These are phyloP conservation scores for Rickenella mellea DNA, from an alignment of 768 basidiomycete species.

Conservation along the genomic window DNA sequence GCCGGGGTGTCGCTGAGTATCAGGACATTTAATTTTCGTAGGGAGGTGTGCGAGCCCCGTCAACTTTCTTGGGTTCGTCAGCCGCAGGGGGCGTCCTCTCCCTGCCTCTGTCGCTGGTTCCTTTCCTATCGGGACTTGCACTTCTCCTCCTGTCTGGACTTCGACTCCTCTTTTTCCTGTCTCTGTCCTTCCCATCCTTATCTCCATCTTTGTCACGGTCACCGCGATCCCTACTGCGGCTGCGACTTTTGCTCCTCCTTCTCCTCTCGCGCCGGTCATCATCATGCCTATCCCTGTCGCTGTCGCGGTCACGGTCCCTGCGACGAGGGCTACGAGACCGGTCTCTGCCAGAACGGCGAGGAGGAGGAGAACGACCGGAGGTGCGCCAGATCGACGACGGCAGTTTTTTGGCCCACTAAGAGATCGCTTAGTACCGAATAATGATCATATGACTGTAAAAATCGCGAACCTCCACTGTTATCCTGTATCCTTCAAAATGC, in stretches of 20 bases:
- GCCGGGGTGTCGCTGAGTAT: no score
- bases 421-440: not conserved
- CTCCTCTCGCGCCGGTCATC: constrained; percentile 9
- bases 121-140: constrained; percentile 31
- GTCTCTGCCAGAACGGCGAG: constrained; percentile 30
- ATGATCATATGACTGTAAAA: not conserved
- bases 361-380: constrained; percentile 44
- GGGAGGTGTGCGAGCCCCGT: constrained; percentile 49
- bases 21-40: constrained; percentile 36
- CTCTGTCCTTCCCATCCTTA: constrained; percentile 27
- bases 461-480: constrained; percentile 60
- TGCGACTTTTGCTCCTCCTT: constrained; percentile 5
- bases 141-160: constrained; percentile 38
- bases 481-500: constrained; percentile 61
- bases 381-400: constrained; percentile 79
- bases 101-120: constrained; percentile 28
- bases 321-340: constrained; percentile 49
- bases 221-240: constrained; percentile 7
- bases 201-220: constrained; percentile 8
- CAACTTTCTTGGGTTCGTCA: constrained; percentile 35
- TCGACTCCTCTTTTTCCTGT: constrained; percentile 27
- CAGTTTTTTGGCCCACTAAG: constrained; percentile 76
- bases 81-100: constrained; percentile 46
- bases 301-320: constrained; percentile 25
- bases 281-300: constrained; percentile 17